Evolutionary conservation across 305 asterid species (phyloP).

Genomic region (Euphrasia arctica): DNA sequence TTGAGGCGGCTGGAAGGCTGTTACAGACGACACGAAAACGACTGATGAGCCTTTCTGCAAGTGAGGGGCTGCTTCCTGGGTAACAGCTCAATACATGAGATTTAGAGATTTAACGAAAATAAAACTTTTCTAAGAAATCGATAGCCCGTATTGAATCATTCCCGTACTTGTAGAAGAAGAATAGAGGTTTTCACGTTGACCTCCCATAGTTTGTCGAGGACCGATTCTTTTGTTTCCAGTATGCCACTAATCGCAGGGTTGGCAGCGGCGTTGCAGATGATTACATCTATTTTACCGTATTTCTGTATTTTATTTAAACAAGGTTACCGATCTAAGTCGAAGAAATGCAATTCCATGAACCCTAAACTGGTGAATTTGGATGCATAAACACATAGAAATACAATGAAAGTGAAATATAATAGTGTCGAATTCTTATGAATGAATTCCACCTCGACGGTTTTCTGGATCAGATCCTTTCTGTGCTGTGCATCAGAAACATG

Average conservation of each 20-base stretch:
- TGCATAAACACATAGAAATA: background rate
- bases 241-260: slow-evolving; percentile 68
- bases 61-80: slow-evolving; percentile 75
- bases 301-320: slow-evolving; percentile 41
- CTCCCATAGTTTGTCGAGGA: slow-evolving; percentile 94
- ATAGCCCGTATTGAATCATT: background rate
- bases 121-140: slow-evolving; percentile 1
- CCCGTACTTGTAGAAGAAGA: slow-evolving; percentile 74
- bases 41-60: slow-evolving; percentile 71
- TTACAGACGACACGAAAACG: slow-evolving; percentile 58
- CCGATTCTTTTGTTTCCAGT: slow-evolving; percentile 65
- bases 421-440: background rate
- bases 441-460: slow-evolving; percentile 59
- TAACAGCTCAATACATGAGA: slow-evolving; percentile 11
- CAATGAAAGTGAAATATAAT: background rate
- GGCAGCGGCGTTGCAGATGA: slow-evolving; percentile 93
- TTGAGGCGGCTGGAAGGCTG: slow-evolving; percentile 56
- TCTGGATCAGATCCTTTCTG: slow-evolving; percentile 63
- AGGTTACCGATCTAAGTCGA: slow-evolving; percentile 1
- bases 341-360: slow-evolving; percentile 7
- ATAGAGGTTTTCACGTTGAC: slow-evolving; percentile 76
- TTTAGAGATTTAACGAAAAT: slow-evolving; percentile 8
- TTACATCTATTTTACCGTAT: slow-evolving; percentile 75
- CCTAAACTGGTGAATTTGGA: background rate
- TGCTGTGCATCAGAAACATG: slow-evolving; percentile 81